Evolutionary conservation across 2,329 filamentous ascomycete species (phyloP), one percentile per base, ranked within the genome.

Genomic region (Pseudocercospora musae): DNA sequence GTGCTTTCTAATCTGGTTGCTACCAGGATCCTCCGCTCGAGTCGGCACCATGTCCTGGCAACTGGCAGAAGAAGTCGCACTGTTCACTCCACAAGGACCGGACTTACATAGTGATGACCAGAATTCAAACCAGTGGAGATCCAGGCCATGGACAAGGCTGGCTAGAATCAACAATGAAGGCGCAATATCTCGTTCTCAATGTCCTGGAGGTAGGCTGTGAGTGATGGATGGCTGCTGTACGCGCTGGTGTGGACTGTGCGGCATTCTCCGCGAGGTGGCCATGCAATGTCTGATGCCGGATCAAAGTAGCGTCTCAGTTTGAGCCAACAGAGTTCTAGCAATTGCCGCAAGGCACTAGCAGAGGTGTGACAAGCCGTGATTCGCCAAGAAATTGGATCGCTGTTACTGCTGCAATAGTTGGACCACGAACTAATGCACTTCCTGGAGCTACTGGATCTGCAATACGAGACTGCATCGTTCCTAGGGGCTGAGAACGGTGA

Each of bases 1-100:
- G 25, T 52, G 48, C 48, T 52, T 52, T 52, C 48, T 52, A 52
- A 52, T 29, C 48, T 52, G 48, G 48, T 52, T 52, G 48, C 7
- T n/a, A 10, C 48, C 23, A 52, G 25, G 48, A 29, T 52, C 4
- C 25, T 23, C 23, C 15, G 25, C 10, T 7, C 7, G 25, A 8
- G 25, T 31, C 48, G n/a, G 48, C 23, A 31, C 23, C 15, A 25
- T 48, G 23, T 25, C 20, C 37, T 40, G 15, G 15, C 5, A 40
- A 15, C 15, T 21, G 44, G 44, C 44, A 48, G 21, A 25, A 11
- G 44, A 48, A 48, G 20, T 48, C 44, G 23, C 44, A 25, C 44
- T 23, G 44, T 48, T n/a, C 44, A 48, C 20, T 23, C 18, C 44
- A 48, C 10, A 8, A 21, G 18, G 15, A 40, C 15, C 37, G 37